phyloP scores from a whole-genome alignment of 345 rosid species.

The Dipteronia sinensis region DNA sequence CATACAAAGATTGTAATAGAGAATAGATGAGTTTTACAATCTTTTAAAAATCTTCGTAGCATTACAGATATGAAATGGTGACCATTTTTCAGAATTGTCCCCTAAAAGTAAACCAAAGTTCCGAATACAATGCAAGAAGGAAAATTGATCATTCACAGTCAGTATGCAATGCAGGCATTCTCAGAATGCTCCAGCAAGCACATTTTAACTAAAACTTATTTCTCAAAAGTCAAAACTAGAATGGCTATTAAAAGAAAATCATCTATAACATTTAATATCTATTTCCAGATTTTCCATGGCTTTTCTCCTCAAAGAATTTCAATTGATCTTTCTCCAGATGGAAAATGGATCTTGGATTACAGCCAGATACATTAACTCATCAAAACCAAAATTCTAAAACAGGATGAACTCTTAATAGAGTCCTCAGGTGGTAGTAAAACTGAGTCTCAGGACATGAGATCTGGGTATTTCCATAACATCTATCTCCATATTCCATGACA shows the following conservation, averaged over 20 bases:
- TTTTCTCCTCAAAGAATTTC: background rate
- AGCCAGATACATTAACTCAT: background rate
- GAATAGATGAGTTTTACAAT: background rate
- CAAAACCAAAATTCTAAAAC: background rate
- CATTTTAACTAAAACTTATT: background rate
- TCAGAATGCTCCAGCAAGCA: background rate
- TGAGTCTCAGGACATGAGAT: background rate
- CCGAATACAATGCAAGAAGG: background rate
- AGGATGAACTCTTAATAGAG: background rate
- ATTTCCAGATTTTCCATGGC: background rate
- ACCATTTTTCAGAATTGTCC: background rate
- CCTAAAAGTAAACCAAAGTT: background rate
- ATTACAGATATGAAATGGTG: background rate
- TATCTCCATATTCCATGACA: background rate
- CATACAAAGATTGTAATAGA: background rate
- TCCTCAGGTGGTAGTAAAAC: background rate
- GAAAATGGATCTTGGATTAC: background rate
- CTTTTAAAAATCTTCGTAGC: background rate
- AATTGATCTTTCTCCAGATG: background rate
- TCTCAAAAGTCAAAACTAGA: background rate
- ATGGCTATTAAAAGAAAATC: background rate
- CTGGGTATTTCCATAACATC: background rate
- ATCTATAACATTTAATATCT: background rate
- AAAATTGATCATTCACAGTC: background rate
- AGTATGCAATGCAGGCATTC: background rate